Conservation (phyloP, 1,284 basidiomycete genomes). For the Tilletiaria anomala region DNA sequence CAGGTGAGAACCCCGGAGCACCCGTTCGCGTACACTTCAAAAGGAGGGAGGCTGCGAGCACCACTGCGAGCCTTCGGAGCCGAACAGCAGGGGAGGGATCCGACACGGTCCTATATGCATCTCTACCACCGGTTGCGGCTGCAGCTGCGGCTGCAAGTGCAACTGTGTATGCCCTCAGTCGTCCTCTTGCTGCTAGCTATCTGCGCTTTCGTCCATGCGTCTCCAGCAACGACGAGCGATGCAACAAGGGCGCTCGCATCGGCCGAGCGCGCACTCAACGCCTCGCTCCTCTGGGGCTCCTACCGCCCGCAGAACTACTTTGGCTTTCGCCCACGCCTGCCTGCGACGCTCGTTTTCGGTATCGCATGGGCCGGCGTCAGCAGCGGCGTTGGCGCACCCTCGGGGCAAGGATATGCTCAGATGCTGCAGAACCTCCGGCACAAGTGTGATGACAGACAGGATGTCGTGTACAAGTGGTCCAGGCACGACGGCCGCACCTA, state of each 20-base stretch:
- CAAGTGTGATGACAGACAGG: constrained; percentile 72
- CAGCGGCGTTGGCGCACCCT: constrained; percentile 7
- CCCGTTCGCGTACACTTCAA: too few species aligned
- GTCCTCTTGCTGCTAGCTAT: too few species aligned
- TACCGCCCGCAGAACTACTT: constrained; percentile 88
- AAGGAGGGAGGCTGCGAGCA: too few species aligned
- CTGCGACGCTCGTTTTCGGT: constrained; percentile 75
- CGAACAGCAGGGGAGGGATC: too few species aligned
- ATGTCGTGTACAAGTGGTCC: constrained; percentile 75
- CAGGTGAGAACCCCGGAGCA: too few species aligned
- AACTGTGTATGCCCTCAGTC: too few species aligned
- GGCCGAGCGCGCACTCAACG: constrained; percentile 1
- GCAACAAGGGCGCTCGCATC: neutral
- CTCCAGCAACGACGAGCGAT: too few species aligned
- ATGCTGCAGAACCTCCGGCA: constrained; percentile 52
- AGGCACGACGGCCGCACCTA: constrained; percentile 71
- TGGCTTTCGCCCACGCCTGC: constrained; percentile 65
- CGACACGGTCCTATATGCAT: too few species aligned
- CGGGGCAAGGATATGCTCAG: neutral
- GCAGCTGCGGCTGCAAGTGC: too few species aligned
- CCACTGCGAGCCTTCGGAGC: too few species aligned
- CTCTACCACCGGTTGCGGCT: too few species aligned
- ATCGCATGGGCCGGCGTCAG: constrained; percentile 57
- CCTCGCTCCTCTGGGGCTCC: constrained; percentile 68
- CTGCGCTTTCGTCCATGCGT: too few species aligned